These are phyloP conservation scores for Fusarium nematophilum DNA, from an alignment of 2,329 filamentous ascomycete species.

Conservation along the genomic window DNA sequence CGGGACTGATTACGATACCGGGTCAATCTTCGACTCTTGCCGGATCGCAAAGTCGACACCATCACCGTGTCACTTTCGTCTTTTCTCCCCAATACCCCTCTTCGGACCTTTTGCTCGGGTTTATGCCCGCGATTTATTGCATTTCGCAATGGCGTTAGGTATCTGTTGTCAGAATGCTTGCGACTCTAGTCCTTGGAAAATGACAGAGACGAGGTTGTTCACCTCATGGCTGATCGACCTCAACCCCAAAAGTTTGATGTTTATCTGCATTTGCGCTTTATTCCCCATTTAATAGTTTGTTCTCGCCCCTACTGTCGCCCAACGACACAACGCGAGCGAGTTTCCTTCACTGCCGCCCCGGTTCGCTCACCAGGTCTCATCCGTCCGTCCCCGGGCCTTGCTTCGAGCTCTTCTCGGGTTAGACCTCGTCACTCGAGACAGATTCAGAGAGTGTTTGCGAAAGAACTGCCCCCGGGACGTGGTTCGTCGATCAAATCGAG, in stretches of 20 bases:
- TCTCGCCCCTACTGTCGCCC: neutral
- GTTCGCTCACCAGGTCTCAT: neutral
- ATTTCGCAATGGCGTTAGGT: slow-evolving; percentile 36
- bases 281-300: slow-evolving; percentile 2
- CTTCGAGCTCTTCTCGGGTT: too few species aligned
- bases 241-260: slow-evolving; percentile 17
- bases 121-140: slow-evolving; percentile 24
- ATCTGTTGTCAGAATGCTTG: slow-evolving; percentile 15
- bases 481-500: neutral
- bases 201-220: slow-evolving; percentile 27
- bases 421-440: too few species aligned
- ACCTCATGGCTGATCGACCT: slow-evolving; percentile 9
- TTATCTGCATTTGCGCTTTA: neutral
- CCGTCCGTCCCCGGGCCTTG: too few species aligned
- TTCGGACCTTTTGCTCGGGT: slow-evolving; percentile 6
- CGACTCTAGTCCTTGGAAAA: slow-evolving; percentile 16
- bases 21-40: slow-evolving; percentile 24
- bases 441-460: too few species aligned
- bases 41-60: slow-evolving; percentile 26
- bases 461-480: neutral
- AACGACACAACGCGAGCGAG: neutral
- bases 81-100: slow-evolving; percentile 36
- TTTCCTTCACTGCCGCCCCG: neutral
- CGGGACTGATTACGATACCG: slow-evolving; percentile 5
- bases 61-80: slow-evolving; percentile 19